Evolutionary conservation across 768 basidiomycete species (phyloP).

Genomic region (Pleurotus giganteus): DNA sequence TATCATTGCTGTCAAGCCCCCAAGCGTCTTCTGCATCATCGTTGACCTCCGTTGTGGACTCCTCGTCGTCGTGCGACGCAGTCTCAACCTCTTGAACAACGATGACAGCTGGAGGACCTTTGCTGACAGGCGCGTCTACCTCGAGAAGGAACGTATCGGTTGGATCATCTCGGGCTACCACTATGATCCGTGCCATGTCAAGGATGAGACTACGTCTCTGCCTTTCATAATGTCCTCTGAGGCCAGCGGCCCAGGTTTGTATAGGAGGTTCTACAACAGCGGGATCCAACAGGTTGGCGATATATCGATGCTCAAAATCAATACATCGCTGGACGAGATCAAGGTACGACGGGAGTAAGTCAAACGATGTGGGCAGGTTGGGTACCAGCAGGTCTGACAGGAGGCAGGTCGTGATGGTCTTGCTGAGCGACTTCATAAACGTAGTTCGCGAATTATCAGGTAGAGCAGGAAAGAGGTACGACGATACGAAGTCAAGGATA

Average conservation of each 20-base stretch:
- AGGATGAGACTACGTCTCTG: conserved; percentile 67
- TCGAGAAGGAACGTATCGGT: conserved; percentile 41
- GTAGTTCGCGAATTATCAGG: conserved; percentile 41
- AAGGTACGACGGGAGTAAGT: conserved; percentile 61
- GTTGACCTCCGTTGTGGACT: conserved; percentile 17
- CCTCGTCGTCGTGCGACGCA: conserved; percentile 2
- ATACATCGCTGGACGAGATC: conserved; percentile 55
- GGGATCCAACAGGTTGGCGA: conserved; percentile 49
- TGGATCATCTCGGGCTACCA: conserved; percentile 41
- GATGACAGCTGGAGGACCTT: background rate
- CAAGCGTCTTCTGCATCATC: conserved; percentile 39
- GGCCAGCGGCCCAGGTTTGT: conserved; percentile 64
- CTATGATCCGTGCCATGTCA: conserved; percentile 53
- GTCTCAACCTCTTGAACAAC: conserved; percentile 3
- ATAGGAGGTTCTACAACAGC: conserved; percentile 51
- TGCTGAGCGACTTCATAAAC: conserved; percentile 59
- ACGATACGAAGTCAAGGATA: conserved; percentile 61
- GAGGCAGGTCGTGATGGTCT: conserved; percentile 57
- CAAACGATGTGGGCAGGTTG: conserved; percentile 64
- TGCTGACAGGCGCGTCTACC: conserved; percentile 21
- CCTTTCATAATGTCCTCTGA: conserved; percentile 76
- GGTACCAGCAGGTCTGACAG: conserved; percentile 68
- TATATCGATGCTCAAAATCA: conserved; percentile 58
- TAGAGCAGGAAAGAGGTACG: conserved; percentile 54
- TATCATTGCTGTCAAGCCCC: conserved; percentile 48